Evolutionary conservation across 2,329 filamentous ascomycete genomes (phyloP).

Genomic region (Blastomyces emzantsi): DNA sequence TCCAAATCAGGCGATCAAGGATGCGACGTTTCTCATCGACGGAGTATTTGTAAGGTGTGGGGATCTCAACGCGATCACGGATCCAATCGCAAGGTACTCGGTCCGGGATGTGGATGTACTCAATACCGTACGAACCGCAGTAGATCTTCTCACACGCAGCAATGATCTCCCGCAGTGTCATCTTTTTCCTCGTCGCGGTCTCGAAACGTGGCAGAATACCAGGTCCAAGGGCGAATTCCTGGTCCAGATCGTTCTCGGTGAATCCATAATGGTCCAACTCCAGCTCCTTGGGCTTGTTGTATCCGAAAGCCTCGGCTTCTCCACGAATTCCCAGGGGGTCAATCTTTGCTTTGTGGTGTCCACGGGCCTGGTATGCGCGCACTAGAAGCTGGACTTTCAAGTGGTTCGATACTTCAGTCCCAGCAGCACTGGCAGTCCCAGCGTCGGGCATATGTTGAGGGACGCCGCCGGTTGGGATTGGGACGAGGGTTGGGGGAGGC

Average conservation of each 20-base stretch:
- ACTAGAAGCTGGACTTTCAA: constrained; percentile 96
- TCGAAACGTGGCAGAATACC: constrained; percentile 94
- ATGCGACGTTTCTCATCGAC: constrained; percentile 98
- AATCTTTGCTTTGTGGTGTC: constrained; percentile 96
- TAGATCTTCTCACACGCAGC: constrained; percentile 90
- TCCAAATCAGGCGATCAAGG: constrained; percentile 96
- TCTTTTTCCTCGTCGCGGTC: constrained; percentile 79
- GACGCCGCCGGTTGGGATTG: constrained; percentile 68
- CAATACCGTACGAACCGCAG: constrained; percentile 92
- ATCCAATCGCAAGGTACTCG: constrained; percentile 98
- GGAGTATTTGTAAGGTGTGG: constrained; percentile 91
- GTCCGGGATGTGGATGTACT: constrained; percentile 98
- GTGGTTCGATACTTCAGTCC: constrained; percentile 85
- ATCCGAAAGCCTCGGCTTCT: constrained; percentile 73
- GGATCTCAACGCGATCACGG: constrained; percentile 86
- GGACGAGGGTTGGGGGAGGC: constrained; percentile 84
- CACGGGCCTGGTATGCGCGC: constrained; percentile 93
- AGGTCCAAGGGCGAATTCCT: constrained; percentile 83
- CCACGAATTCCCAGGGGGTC: constrained; percentile 91
- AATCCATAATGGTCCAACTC: constrained; percentile 92
- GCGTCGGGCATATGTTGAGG: constrained; percentile 62
- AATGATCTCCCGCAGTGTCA: constrained; percentile 93
- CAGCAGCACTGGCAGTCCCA: constrained; percentile 55
- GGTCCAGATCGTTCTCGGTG: constrained; percentile 84
- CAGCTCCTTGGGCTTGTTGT: constrained; percentile 83